Conservation (phyloP, 305 asterid species). For the Rubia peregrina region DNA sequence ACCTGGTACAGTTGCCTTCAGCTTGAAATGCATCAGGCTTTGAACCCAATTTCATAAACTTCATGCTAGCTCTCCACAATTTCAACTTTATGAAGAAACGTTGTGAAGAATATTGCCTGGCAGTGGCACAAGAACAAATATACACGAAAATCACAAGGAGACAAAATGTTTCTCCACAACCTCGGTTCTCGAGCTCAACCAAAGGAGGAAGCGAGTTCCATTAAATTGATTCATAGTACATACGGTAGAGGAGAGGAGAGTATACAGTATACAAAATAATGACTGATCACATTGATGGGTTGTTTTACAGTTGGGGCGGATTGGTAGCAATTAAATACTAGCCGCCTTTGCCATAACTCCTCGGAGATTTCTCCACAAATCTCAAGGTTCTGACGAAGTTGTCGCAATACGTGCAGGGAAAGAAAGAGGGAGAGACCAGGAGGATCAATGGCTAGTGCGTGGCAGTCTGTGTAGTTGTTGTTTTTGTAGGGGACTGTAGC, state of each 20-base stretch:
- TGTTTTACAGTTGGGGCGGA: background rate
- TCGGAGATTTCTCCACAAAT: conserved; percentile 23
- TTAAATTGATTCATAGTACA: background rate
- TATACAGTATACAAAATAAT: background rate
- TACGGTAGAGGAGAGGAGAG: background rate
- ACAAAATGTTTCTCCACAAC: conserved; percentile 15
- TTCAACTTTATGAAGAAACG: conserved; percentile 3
- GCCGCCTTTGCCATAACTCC: conserved; percentile 22
- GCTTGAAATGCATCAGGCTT: conserved; percentile 84
- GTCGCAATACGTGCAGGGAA: conserved; percentile 41
- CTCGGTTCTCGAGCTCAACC: conserved; percentile 39
- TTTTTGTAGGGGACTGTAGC: conserved; percentile 24
- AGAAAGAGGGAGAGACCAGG: conserved; percentile 28
- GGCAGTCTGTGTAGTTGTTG: conserved; percentile 16
- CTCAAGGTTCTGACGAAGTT: conserved; percentile 48
- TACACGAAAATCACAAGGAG: conserved; percentile 24
- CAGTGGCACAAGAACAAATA: background rate
- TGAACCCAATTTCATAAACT: conserved; percentile 93
- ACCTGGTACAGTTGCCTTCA: conserved; percentile 64
- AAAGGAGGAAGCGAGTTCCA: conserved; percentile 11
- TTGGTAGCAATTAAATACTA: background rate
- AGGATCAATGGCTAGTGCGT: conserved; percentile 16
- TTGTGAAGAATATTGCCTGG: conserved; percentile 17
- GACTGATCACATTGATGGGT: conserved; percentile 14
- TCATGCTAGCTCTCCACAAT: conserved; percentile 32